Evolutionary conservation across 2,329 filamentous ascomycete genomes (phyloP), one percentile per base, ranked within the genome.

Genomic region (Calonectria pseudoreteaudii): DNA sequence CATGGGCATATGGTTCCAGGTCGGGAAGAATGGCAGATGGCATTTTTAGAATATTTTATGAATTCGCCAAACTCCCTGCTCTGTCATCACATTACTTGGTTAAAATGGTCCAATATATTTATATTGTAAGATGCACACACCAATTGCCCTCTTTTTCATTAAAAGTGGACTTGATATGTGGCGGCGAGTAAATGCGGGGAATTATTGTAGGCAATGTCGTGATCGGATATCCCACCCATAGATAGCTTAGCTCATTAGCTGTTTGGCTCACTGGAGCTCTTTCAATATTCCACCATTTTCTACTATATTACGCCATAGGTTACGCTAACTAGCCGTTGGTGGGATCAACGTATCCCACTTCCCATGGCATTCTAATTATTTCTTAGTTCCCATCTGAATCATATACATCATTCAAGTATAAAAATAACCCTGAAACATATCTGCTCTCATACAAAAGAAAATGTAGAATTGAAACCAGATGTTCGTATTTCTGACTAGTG

Each of bases 1-100:
- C 83, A 44, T 85, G 81, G 34, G 76, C 71, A 72, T 85, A 85
- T 20, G 83, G 82, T 20, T 82, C 80, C 8, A 84, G 76, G 1
- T 47, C n/a, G 13, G 44, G 44, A 47, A 74, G 74, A 2, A 80
- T 74, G 7, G 81, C 82, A 53, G 82, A 83, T 56, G 83, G 82
- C 83, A 84, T 84, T 9, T 71, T 71, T 80, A n/a, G 76, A 23
- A 47, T 11, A 8, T 3, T 13, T 47, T 9, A 47, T 2, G 11
- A n/a, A 47, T 5, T n/a, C 2, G 4, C 23, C 44, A 13, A 47
- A 23, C 20, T 47, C 10, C 0, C 6, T 47, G 11, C 8, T 47
- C 7, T 47, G 3, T 47, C 10, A 47, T 23, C 44, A 44, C 2
- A 44, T 44, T n/a, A 10, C 41, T 20, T 44, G 41, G 41, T 18